Conservation (phyloP, 2,329 filamentous ascomycete species). For the Verticillium longisporum region DNA sequence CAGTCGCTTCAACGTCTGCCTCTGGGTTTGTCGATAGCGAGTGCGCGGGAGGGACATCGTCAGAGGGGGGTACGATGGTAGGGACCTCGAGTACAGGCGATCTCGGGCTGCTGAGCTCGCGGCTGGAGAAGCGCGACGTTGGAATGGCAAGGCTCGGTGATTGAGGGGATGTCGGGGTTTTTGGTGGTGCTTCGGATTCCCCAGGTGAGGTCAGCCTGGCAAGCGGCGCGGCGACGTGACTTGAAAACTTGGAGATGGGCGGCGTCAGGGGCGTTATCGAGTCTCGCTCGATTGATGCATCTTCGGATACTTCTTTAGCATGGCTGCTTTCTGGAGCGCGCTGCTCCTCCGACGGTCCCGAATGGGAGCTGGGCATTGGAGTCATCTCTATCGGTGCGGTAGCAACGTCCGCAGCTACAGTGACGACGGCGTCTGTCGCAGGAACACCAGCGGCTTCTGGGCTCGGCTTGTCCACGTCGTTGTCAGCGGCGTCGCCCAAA, state of each 20-base stretch:
- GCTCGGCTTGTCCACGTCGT: slow-evolving; percentile 3
- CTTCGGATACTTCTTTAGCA: not conserved
- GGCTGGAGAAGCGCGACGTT: slow-evolving; percentile 37
- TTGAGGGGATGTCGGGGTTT: slow-evolving; percentile 3
- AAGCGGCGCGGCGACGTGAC: not conserved
- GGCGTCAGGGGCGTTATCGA: slow-evolving; percentile 3
- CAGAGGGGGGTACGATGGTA: slow-evolving; percentile 3
- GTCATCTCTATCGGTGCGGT: too few relatives aligned
- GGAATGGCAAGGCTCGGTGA: slow-evolving; percentile 20
- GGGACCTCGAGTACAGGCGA: slow-evolving; percentile 12
- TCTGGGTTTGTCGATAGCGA: not conserved
- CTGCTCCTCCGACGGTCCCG: not conserved
- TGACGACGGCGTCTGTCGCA: too few relatives aligned
- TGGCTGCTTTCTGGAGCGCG: too few relatives aligned
- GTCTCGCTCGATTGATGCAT: not conserved
- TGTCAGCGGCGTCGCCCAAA: not conserved
- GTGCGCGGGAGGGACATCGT: not conserved
- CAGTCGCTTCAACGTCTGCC: not conserved
- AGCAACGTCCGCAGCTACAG: too few relatives aligned
- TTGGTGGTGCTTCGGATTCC: slow-evolving; percentile 11
- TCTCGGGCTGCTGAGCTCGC: slow-evolving; percentile 21
- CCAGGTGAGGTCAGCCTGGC: not conserved
- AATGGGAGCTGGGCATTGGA: too few relatives aligned
- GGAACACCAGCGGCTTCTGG: too few relatives aligned
- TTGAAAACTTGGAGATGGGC: slow-evolving; percentile 8